These are phyloP conservation scores for Isabelozyma rhagii DNA, from an alignment of 805 yeast genomes.

Conservation along the genomic window DNA sequence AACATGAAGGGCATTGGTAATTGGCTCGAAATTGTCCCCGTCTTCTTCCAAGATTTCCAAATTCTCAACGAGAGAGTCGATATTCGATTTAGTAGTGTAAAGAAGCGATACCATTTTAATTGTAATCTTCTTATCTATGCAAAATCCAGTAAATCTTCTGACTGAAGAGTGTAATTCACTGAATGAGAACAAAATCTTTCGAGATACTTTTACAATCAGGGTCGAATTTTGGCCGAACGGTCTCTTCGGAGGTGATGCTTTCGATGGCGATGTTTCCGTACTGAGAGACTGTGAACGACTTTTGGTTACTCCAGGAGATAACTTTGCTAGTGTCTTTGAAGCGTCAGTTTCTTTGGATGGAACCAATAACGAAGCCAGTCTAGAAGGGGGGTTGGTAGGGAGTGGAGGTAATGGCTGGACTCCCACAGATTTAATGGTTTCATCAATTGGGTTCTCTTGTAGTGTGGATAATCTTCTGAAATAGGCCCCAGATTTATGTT, in stretches of 20 bases:
- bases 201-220: constrained; percentile 43
- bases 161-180: constrained; percentile 63
- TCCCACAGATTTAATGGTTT: constrained; percentile 3
- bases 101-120: constrained; percentile 51
- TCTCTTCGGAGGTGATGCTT: constrained; percentile 3
- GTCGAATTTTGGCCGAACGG: constrained; percentile 9
- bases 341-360: neutral
- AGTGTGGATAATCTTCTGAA: constrained; percentile 63
- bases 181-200: constrained; percentile 60
- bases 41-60: constrained; percentile 50
- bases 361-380: neutral
- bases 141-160: constrained; percentile 54
- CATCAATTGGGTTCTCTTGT: constrained; percentile 47
- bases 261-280: constrained; percentile 7
- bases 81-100: constrained; percentile 50
- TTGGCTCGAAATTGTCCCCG: constrained; percentile 26
- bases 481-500: constrained; percentile 57
- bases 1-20: constrained; percentile 26
- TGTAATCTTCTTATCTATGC: constrained; percentile 52
- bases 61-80: constrained; percentile 55
- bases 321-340: neutral
- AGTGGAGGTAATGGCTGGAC: neutral
- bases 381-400: neutral
- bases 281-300: neutral
- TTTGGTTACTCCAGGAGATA: neutral